phyloP scores from a whole-genome alignment of 306 rosid species.

The Psophocarpus tetragonolobus region DNA sequence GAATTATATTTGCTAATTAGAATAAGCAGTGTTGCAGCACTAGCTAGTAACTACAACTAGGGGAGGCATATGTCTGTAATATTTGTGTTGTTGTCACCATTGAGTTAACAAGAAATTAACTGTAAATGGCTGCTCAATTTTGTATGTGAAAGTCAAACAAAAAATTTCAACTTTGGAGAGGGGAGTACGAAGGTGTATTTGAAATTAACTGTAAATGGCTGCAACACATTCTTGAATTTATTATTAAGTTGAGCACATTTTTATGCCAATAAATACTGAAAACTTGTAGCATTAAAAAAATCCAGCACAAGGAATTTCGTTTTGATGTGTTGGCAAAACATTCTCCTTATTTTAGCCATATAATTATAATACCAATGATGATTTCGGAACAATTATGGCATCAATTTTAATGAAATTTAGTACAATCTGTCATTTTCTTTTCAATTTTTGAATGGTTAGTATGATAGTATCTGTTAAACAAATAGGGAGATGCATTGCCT shows the following conservation, averaged over 20 bases:
- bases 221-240: neutral
- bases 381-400: neutral
- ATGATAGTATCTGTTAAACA: neutral
- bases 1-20: neutral
- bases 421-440: neutral
- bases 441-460: neutral
- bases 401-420: neutral
- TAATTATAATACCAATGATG: neutral
- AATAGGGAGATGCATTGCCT: neutral
- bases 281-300: slow-evolving; percentile 1
- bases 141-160: slow-evolving; percentile 4
- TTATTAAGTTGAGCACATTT: neutral
- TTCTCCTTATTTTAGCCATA: neutral
- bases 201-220: too few relatives aligned
- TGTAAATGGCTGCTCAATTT: neutral
- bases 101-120: slow-evolving; percentile 2
- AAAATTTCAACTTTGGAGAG: slow-evolving; percentile 4
- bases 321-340: slow-evolving; percentile 4
- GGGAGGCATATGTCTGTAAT: neutral
- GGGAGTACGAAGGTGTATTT: too few relatives aligned
- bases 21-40: neutral
- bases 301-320: neutral
- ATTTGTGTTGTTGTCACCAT: neutral
- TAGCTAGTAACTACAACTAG: neutral
- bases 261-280: neutral